A percentile compares a stretch with the other conserved stretches of the same genome.
Conservation (phyloP, 1,284 basidiomycete genomes). For the Moesziomyces globuligerus region DNA sequence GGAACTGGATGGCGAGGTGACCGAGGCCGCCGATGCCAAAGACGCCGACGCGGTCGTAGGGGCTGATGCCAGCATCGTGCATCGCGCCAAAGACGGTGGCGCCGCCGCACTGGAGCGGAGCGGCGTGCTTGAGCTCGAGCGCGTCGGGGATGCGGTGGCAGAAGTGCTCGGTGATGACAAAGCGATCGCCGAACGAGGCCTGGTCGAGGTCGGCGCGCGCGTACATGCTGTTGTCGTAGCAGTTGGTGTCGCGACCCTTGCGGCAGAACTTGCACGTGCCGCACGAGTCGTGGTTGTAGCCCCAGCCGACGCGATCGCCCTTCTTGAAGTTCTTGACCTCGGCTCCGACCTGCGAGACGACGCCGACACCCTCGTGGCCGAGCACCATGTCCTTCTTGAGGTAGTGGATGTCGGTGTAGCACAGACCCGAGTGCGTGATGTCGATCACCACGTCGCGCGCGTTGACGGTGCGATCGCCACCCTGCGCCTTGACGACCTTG, state of each 20-base stretch:
- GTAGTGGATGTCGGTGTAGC: constrained; percentile 61
- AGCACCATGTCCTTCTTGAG: constrained; percentile 57
- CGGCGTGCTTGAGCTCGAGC: constrained; percentile 55
- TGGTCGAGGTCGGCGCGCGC: constrained; percentile 52
- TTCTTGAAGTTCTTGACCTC: constrained; percentile 52
- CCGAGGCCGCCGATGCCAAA: constrained; percentile 52
- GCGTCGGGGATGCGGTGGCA: constrained; percentile 60
- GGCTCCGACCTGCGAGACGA: constrained; percentile 60
- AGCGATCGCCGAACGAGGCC: constrained; percentile 61
- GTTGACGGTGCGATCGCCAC: constrained; percentile 29
- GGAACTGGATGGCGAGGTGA: constrained; percentile 53
- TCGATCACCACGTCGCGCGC: constrained; percentile 59
- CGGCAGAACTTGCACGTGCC: constrained; percentile 59
- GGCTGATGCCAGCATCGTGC: constrained; percentile 29
- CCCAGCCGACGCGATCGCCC: constrained; percentile 63
- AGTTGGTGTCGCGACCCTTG: constrained; percentile 56
- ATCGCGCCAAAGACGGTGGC: constrained; percentile 55
- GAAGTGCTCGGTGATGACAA: constrained; percentile 58
- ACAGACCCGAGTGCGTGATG: constrained; percentile 63
- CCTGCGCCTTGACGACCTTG: constrained; percentile 55
- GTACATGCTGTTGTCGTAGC: constrained; percentile 57
- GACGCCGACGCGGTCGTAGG: constrained; percentile 47
- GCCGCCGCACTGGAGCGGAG: constrained; percentile 56
- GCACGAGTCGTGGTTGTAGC: constrained; percentile 62
- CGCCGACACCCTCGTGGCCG: constrained; percentile 64